Percentiles rank a stretch among this genome's conserved stretches.
These are phyloP conservation scores for Metschnikowia gruessii DNA, from an alignment of 805 yeast species.

Conservation along the genomic window DNA sequence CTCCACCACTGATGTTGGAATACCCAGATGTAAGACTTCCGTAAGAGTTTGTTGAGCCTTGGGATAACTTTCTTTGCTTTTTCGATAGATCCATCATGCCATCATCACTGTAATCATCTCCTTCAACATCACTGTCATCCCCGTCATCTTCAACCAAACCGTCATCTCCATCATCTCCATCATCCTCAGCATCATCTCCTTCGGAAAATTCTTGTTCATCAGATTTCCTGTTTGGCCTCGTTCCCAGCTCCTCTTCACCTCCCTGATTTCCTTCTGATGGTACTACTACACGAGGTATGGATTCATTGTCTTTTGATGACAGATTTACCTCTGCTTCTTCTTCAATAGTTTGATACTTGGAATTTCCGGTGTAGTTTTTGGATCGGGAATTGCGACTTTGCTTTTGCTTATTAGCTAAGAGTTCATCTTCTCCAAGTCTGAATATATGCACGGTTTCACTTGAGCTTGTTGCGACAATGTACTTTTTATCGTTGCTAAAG, in stretches of 20 bases:
- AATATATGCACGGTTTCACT: slow-evolving; percentile 94
- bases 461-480: slow-evolving; percentile 80
- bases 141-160: slow-evolving; percentile 24
- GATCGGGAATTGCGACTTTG: slow-evolving; percentile 22
- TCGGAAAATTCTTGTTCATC: background rate
- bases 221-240: background rate
- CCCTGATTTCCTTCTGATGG: slow-evolving; percentile 15
- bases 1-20: slow-evolving; percentile 22
- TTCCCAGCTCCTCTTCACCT: background rate
- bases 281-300: slow-evolving; percentile 8
- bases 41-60: slow-evolving; percentile 35
- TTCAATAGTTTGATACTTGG: slow-evolving; percentile 26
- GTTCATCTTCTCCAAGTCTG: slow-evolving; percentile 57
- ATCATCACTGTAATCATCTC: slow-evolving; percentile 29
- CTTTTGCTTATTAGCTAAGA: slow-evolving; percentile 38
- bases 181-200: slow-evolving; percentile 11
- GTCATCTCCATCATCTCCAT: slow-evolving; percentile 25
- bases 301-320: slow-evolving; percentile 1
- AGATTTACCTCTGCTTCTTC: slow-evolving; percentile 21
- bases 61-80: slow-evolving; percentile 39
- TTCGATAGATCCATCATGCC: slow-evolving; percentile 23
- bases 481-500: slow-evolving; percentile 67
- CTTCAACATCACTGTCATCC: slow-evolving; percentile 24
- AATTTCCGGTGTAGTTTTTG: slow-evolving; percentile 11
- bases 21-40: slow-evolving; percentile 33